A percentile compares a stretch with the other conserved stretches of the same genome.
Conservation (phyloP, 2,329 filamentous ascomycete species). For the Diplodia scrobiculata region DNA sequence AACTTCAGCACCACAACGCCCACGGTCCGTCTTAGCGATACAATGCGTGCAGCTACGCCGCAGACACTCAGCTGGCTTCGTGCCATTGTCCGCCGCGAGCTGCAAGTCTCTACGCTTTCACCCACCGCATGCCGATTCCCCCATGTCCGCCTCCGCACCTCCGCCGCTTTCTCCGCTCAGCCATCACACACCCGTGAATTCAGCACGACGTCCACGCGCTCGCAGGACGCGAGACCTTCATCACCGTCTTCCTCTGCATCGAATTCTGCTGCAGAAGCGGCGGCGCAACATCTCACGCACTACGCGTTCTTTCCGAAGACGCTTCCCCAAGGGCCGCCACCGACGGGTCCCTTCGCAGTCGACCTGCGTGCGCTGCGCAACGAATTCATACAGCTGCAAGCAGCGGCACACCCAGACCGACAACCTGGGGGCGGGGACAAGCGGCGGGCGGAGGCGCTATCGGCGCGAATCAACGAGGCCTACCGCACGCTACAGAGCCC, state of each 20-base stretch:
- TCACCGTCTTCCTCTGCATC: not conserved
- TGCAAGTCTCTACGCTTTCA: not conserved
- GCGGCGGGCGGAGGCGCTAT: conserved; percentile 71
- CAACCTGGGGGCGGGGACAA: conserved; percentile 51
- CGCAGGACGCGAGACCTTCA: not conserved
- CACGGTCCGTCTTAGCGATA: not conserved
- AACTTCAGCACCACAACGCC: not conserved
- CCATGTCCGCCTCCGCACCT: not conserved
- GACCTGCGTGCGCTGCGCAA: conserved; percentile 69
- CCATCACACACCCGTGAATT: not conserved
- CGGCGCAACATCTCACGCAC: conserved; percentile 51
- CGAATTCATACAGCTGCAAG: conserved; percentile 86
- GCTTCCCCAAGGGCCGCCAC: conserved; percentile 76
- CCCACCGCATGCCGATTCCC: not conserved
- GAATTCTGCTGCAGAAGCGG: not conserved
- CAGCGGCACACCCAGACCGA: conserved; percentile 73
- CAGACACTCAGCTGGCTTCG: conserved; percentile 37
- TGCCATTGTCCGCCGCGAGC: conserved; percentile 33
- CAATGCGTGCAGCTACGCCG: conserved; percentile 32
- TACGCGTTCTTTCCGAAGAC: conserved; percentile 88
- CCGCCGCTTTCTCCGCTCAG: not conserved
- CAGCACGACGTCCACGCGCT: not conserved
- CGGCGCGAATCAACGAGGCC: conserved; percentile 83
- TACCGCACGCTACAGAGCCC: conserved; percentile 83
- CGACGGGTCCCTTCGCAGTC: conserved; percentile 72